These are phyloP conservation scores for Colletotrichum godetiae DNA, from an alignment of 2,329 filamentous ascomycete genomes.

Conservation along the genomic window DNA sequence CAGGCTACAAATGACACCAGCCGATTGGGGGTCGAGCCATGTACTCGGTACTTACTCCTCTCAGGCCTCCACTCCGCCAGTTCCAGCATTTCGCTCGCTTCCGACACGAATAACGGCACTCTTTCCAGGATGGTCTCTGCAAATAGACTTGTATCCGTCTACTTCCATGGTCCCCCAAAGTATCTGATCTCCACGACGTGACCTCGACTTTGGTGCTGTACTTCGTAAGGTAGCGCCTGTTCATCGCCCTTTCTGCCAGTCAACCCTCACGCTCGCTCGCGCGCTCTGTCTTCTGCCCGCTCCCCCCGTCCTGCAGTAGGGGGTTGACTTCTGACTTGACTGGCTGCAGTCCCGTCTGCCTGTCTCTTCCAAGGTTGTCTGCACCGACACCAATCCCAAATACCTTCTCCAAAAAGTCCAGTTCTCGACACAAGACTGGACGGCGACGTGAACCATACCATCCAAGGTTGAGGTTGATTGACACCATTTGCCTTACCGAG, in stretches of 20 bases:
- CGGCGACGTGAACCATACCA: background rate
- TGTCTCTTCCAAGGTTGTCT: background rate
- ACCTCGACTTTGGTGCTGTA: slow-evolving; percentile 14
- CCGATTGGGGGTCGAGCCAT: background rate
- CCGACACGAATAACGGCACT: background rate
- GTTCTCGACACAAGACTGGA: slow-evolving; percentile 11
- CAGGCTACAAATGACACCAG: background rate
- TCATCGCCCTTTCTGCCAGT: slow-evolving; percentile 10
- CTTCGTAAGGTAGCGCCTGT: slow-evolving; percentile 20
- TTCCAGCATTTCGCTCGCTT: slow-evolving; percentile 9
- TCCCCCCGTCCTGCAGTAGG: slow-evolving; percentile 27
- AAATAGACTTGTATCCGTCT: slow-evolving; percentile 15
- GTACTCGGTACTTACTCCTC: slow-evolving; percentile 17
- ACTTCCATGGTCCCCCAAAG: slow-evolving; percentile 3
- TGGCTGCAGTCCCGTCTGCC: background rate
- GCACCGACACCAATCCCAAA: slow-evolving; percentile 10
- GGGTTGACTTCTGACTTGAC: slow-evolving; percentile 7
- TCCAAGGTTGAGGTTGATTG: background rate
- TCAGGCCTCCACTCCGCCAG: slow-evolving; percentile 12
- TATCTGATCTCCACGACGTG: slow-evolving; percentile 33
- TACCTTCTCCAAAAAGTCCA: background rate
- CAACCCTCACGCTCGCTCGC: slow-evolving; percentile 11
- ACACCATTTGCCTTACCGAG: slow-evolving; percentile 10
- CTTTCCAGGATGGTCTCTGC: slow-evolving; percentile 12
- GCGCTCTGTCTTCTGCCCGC: slow-evolving; percentile 22